Percentiles rank a stretch among this genome's conserved stretches.
Evolutionary conservation across 2,329 filamentous ascomycete species (phyloP).

Genomic region (Aspergillus brunneoviolaceus): DNA sequence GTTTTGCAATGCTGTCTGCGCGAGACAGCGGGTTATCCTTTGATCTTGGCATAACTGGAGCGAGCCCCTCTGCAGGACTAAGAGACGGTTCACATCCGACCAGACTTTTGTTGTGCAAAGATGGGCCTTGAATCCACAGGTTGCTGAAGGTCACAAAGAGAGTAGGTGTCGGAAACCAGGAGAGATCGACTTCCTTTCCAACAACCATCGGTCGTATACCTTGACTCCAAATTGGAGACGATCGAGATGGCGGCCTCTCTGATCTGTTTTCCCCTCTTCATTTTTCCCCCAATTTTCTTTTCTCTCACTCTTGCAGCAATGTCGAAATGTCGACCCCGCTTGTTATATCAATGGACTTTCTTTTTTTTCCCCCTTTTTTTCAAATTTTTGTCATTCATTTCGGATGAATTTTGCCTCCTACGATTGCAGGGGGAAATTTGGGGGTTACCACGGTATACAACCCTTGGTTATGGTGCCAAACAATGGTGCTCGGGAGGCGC

Average conservation of each 20-base stretch:
- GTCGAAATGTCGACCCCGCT: neutral
- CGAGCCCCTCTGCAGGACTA: neutral
- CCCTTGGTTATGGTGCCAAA: neutral
- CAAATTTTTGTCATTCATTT: neutral
- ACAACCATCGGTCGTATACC: neutral
- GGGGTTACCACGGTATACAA: neutral
- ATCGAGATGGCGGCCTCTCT: neutral
- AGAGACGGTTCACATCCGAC: neutral
- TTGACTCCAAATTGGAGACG: neutral
- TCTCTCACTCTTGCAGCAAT: neutral
- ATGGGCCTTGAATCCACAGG: neutral
- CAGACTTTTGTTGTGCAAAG: neutral
- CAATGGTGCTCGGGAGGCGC: slow-evolving; percentile 5
- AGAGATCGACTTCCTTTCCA: neutral
- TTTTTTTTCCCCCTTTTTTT: neutral
- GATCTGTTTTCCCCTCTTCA: neutral
- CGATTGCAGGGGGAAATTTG: neutral
- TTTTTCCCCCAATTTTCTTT: neutral
- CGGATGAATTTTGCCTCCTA: neutral
- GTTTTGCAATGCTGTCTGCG: neutral
- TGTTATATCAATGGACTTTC: neutral
- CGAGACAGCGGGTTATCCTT: neutral
- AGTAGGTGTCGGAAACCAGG: neutral
- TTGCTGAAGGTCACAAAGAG: neutral
- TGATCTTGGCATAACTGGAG: neutral